Conservation (phyloP, 257 asterid species). For the Fraxinus americana region DNA sequence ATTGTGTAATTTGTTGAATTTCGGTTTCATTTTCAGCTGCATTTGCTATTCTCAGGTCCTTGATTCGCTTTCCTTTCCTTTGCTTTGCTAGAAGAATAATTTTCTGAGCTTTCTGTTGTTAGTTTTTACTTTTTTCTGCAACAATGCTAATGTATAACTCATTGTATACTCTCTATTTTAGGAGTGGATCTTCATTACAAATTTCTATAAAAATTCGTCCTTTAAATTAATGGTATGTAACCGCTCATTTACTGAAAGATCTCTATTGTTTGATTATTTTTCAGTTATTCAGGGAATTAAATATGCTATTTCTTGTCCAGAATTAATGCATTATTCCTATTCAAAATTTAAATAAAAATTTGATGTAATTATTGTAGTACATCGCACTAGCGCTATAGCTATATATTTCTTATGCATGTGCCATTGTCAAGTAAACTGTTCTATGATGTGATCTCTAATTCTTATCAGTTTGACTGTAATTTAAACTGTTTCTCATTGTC, state of each 20-base stretch:
- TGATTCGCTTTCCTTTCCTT: conserved; percentile 7
- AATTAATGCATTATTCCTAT: conserved; percentile 17
- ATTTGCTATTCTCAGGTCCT: conserved; percentile 19
- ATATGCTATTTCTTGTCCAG: not conserved
- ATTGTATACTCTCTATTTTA: conserved; percentile 4
- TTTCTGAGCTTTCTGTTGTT: conserved; percentile 6
- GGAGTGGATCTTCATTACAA: conserved; percentile 29
- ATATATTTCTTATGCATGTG: not conserved
- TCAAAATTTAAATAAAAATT: conserved; percentile 11
- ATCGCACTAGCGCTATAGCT: conserved; percentile 23
- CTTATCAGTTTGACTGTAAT: conserved; percentile 10
- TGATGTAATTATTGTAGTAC: conserved; percentile 23
- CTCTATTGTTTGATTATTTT: not conserved
- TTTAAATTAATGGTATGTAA: conserved; percentile 22
- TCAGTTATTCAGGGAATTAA: conserved; percentile 1
- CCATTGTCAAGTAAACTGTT: conserved; percentile 10
- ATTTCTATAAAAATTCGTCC: conserved; percentile 9
- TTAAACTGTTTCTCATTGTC: conserved; percentile 8
- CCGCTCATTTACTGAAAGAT: conserved; percentile 23
- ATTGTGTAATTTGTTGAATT: conserved; percentile 8
- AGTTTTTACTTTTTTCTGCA: conserved; percentile 13
- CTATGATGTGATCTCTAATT: conserved; percentile 15
- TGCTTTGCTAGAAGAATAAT: conserved; percentile 16
- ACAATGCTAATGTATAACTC: conserved; percentile 24
- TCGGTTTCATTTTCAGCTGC: conserved; percentile 18